phyloP scores from a whole-genome alignment of 2,329 filamentous ascomycete genomes.

The Podosphaera aphanis region DNA sequence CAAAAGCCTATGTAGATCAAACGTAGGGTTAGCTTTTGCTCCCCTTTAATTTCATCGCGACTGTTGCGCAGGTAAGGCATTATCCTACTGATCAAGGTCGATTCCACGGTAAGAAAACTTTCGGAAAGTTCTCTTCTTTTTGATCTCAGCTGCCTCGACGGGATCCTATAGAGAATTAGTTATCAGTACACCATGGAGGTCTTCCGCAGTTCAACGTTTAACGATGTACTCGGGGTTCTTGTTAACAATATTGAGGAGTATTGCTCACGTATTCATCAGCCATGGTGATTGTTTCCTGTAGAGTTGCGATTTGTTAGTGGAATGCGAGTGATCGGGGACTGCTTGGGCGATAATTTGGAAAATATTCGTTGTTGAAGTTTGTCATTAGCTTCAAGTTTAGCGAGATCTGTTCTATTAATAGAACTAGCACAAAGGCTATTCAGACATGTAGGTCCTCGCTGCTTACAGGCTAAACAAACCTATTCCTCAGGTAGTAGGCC shows the following conservation, averaged over 20 bases:
- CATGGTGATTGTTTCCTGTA: constrained; percentile 36
- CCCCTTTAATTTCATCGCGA: constrained; percentile 15
- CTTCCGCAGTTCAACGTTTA: not conserved
- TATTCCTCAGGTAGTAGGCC: too few relatives aligned
- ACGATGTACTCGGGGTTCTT: not conserved
- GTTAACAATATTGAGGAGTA: constrained; percentile 2
- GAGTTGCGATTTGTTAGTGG: too few relatives aligned
- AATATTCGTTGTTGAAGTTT: too few relatives aligned
- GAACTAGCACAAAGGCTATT: too few relatives aligned
- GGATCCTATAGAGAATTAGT: constrained; percentile 41
- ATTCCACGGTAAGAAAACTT: constrained; percentile 99
- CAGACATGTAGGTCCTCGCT: too few relatives aligned
- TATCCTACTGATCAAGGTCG: constrained; percentile 91
- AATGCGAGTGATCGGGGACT: too few relatives aligned
- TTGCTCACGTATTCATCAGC: constrained; percentile 59
- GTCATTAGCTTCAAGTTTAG: too few relatives aligned
- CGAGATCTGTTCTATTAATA: too few relatives aligned
- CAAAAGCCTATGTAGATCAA: constrained; percentile 48
- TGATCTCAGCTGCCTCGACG: constrained; percentile 96
- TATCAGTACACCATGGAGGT: too few relatives aligned
- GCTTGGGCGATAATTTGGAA: too few relatives aligned
- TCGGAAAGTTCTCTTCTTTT: constrained; percentile 98
- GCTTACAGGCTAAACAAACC: too few relatives aligned
- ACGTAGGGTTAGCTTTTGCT: constrained; percentile 16
- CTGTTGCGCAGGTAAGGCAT: constrained; percentile 7